Base-by-base conservation (phyloP, 345 rosid genomes). In the Eucalyptus decipiens region DNA sequence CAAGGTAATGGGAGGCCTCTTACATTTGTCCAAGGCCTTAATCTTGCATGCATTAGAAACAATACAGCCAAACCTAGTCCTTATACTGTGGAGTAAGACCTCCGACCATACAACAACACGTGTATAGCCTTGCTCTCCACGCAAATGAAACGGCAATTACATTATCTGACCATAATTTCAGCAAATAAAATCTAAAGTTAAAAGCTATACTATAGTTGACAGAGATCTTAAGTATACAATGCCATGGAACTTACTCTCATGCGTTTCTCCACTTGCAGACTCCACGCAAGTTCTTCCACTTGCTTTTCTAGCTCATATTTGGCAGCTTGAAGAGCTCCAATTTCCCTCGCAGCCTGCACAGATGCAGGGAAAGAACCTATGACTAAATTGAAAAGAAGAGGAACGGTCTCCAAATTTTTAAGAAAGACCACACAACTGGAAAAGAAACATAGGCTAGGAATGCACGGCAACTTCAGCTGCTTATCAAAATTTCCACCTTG, bases 291-390 rank as follows among this genome's bases (percentile, higher is more conserved):
- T 88, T 98, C 99, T 91, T 98, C 99, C 91, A 98, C 99, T 93
- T 98, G 99, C 94, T 97, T 97, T 93, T 98, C 99, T 92, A 97
- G 93, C 92, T 97, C 95, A 92, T 95, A 96, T 90, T 97, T 98
- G 88, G 99, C 99, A 89, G 97, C 99, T 92, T 98, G 99, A 90
- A 97, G 97, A 90, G 99, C 99, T 91, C 99, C 99, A 49, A 99
- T 98, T 95, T 98, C 98, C 92, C 95, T 94, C 37, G 97, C 99
- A 91, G 98, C 99, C 99, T 97, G 93, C 51, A 89, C 49, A 86
- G 87, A 40, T 51, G 30, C 40, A n/a, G 18, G 89, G 89, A 52
- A 86, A 88, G 13, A 49, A 86, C 8, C 14, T 37, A 37, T 37
- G 6, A 72, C 81, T 72, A 72, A 40, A 37, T 34, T 72, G 45